These are phyloP conservation scores for Fusarium pseudonygamai DNA, from an alignment of 2,329 filamentous ascomycete species.

Conservation along the genomic window DNA sequence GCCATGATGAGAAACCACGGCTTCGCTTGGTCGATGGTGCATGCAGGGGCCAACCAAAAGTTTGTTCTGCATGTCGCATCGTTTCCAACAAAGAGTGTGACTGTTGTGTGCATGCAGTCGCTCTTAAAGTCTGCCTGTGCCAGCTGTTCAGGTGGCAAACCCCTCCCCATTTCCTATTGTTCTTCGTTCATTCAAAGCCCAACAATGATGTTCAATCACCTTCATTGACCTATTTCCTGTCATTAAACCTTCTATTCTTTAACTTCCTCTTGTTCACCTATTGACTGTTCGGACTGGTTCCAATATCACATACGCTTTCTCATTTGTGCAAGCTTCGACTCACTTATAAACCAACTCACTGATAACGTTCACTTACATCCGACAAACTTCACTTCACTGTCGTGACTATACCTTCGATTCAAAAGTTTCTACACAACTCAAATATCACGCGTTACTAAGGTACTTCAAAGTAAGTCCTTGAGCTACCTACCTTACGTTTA, in stretches of 20 bases:
- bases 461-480: background rate
- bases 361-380: slow-evolving; percentile 13
- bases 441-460: background rate
- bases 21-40: slow-evolving; percentile 14
- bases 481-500: background rate
- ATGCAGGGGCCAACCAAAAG: slow-evolving; percentile 12
- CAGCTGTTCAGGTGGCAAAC: slow-evolving; percentile 30
- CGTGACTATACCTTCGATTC: background rate
- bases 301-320: slow-evolving; percentile 21
- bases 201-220: slow-evolving; percentile 44
- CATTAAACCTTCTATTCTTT: slow-evolving; percentile 32
- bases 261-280: slow-evolving; percentile 16
- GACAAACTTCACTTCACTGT: slow-evolving; percentile 12
- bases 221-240: slow-evolving; percentile 35
- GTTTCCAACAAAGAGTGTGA: slow-evolving; percentile 14
- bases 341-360: background rate
- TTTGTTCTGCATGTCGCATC: slow-evolving; percentile 16
- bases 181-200: slow-evolving; percentile 35
- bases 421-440: background rate
- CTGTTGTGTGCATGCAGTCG: slow-evolving; percentile 12
- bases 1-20: slow-evolving; percentile 19
- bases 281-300: slow-evolving; percentile 35
- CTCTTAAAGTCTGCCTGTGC: slow-evolving; percentile 41
- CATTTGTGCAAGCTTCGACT: slow-evolving; percentile 17
- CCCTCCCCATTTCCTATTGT: slow-evolving; percentile 30